Evolutionary conservation across 2,329 filamentous ascomycete species (phyloP).

Genomic region (Fusarium poae): DNA sequence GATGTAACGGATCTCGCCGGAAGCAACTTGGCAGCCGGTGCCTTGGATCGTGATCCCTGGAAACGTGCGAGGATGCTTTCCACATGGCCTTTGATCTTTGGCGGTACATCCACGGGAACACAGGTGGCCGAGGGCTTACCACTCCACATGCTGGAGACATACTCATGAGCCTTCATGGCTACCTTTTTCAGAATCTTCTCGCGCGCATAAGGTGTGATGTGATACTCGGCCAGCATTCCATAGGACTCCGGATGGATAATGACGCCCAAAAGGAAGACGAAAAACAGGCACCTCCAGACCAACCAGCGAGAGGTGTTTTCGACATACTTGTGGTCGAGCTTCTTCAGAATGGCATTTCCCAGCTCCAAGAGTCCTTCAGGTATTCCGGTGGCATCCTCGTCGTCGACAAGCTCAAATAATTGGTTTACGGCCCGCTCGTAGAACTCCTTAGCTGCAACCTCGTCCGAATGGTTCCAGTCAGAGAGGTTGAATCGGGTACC

Average conservation of each 20-base stretch:
- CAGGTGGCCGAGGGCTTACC: constrained; percentile 70
- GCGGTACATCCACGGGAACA: constrained; percentile 63
- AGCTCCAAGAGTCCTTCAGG: constrained; percentile 88
- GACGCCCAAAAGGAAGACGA: constrained; percentile 84
- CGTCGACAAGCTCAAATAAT: constrained; percentile 87
- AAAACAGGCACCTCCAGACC: constrained; percentile 92
- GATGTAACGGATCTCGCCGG: constrained; percentile 80
- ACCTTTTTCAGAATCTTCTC: constrained; percentile 86
- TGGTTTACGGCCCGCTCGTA: constrained; percentile 84
- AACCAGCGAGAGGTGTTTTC: constrained; percentile 85
- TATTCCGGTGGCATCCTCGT: constrained; percentile 85
- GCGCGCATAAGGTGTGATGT: constrained; percentile 90
- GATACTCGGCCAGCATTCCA: constrained; percentile 85
- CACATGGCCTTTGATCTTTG: constrained; percentile 75
- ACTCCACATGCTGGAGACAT: constrained; percentile 84
- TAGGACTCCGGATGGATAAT: constrained; percentile 89
- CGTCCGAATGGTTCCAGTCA: constrained; percentile 81
- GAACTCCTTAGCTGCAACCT: constrained; percentile 87
- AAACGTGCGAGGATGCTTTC: constrained; percentile 78
- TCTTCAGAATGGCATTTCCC: constrained; percentile 83
- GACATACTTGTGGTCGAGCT: constrained; percentile 78
- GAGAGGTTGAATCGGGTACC: constrained; percentile 78
- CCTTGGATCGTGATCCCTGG: constrained; percentile 64
- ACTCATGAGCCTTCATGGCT: constrained; percentile 81
- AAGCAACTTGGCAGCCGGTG: constrained; percentile 69